Evolutionary conservation across 73 alveolate genomes (phyloP), one percentile per base, ranked within the genome.

Genomic region (Paramecium biaurelia): DNA sequence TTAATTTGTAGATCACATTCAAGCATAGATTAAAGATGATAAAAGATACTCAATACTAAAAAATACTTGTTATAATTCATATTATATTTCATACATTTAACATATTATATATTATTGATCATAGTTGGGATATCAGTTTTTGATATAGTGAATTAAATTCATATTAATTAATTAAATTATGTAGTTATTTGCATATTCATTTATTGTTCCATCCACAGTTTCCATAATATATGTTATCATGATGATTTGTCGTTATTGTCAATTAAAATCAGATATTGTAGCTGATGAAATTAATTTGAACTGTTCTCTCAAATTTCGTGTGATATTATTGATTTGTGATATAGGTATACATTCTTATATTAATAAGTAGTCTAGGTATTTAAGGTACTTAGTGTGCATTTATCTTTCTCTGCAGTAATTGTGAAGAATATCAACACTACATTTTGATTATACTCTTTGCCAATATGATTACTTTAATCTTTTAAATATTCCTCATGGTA

Each of bases 401-500:
- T 7, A 24, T 43, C 1, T 79, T 79, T 41, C 28, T 79, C 26
- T 32, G 45, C 28, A 14, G 0, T 7, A 38, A 42, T 43, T 38
- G 42, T 79, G 41, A 79, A 20, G 45, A 79, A 34, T 79, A 79
- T 42, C 24, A 72, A 11, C 6, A 38, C 26, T 79, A 79, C 7
- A 3, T 23, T 30, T 32, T n/a, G 20, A 32, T 32, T 2, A 63
- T 63, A 7, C 84, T 63, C 1, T 18, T 43, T 76, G 47, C 43
- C 28, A 79, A 79, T 30, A 63, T 23, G 26, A 15, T 34, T 14
- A 20, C 90, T 37, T 8, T 43, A 21, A 20, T 79, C 14, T 24
- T 79, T 32, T 63, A 79, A 79, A 79, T 79, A 20, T 43, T 20
- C 4, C 47, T 79, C 15, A 79, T 79, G 90, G 84, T 63, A 53